Evolutionary conservation across 768 basidiomycete genomes (phyloP).

Genomic region (Mycena venus): DNA sequence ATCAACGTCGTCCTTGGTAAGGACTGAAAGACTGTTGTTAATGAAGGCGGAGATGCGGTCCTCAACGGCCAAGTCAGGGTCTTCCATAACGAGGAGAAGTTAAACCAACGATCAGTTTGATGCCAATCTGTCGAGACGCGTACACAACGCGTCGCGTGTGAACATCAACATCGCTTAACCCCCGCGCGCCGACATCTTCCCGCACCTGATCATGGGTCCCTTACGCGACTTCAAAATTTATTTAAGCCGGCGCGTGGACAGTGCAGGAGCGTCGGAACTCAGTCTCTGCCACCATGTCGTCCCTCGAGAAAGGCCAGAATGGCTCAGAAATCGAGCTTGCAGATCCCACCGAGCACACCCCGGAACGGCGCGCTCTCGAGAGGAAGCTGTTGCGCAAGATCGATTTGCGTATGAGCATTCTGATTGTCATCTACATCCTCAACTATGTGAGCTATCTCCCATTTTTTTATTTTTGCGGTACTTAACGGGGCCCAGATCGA

Average conservation of each 20-base stretch:
- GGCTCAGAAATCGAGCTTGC: constrained; percentile 1
- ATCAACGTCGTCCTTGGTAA: constrained; percentile 54
- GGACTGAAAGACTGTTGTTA: constrained; percentile 57
- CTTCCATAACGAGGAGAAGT: neutral
- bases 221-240: neutral
- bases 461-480: neutral
- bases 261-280: neutral
- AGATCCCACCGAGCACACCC: constrained; percentile 2
- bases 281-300: neutral
- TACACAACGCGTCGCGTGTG: neutral
- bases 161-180: neutral
- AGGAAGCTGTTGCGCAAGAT: constrained; percentile 67
- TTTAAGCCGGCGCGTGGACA: neutral
- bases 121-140: neutral
- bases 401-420: constrained; percentile 68
- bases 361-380: constrained; percentile 59
- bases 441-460: constrained; percentile 52
- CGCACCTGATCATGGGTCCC: no score
- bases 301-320: constrained; percentile 31
- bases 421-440: constrained; percentile 65
- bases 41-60: constrained; percentile 55
- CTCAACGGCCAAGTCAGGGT: constrained; percentile 21
- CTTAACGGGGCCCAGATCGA: constrained; percentile 63
- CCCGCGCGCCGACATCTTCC: no score
- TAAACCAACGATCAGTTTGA: neutral